phyloP scores from a whole-genome alignment of 2,329 filamentous ascomycete species.

The Xylaria hypoxylon region DNA sequence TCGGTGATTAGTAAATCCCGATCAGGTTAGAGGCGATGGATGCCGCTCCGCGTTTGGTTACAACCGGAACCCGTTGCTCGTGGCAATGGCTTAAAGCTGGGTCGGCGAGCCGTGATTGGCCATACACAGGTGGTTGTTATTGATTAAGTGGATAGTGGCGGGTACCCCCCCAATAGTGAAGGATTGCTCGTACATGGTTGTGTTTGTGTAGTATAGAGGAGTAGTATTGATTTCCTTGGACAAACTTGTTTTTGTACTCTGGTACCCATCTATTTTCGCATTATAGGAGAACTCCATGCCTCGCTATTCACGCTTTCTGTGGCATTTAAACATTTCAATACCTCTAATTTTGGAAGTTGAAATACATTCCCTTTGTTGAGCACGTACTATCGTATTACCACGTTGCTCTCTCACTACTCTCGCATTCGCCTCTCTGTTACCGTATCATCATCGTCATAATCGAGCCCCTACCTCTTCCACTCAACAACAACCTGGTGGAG shows the following conservation, averaged over 20 bases:
- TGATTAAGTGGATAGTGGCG: conserved; percentile 29
- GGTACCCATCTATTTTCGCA: conserved; percentile 1
- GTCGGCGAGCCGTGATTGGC: conserved; percentile 33
- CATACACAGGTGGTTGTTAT: conserved; percentile 20
- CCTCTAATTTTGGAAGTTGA: conserved; percentile 15
- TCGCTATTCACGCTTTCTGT: not conserved
- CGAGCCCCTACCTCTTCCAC: conserved; percentile 12
- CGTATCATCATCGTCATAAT: conserved; percentile 18
- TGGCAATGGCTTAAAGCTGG: conserved; percentile 33
- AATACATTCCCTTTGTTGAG: conserved; percentile 9
- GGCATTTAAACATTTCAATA: conserved; percentile 2
- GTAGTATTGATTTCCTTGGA: conserved; percentile 14
- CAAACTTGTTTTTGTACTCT: conserved; percentile 9
- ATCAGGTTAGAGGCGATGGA: conserved; percentile 15
- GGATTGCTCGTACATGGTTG: too few relatives aligned
- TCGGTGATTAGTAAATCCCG: not conserved
- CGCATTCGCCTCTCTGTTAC: conserved; percentile 2
- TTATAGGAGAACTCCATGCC: conserved; percentile 2
- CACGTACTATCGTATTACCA: not conserved
- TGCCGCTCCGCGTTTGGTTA: conserved; percentile 18
- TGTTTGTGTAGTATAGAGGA: not conserved
- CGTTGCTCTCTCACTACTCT: conserved; percentile 6
- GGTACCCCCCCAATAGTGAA: conserved; percentile 11
- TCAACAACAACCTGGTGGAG: not conserved
- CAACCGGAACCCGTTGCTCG: conserved; percentile 31